Percentiles rank a stretch among this genome's conserved stretches.
Conservation (phyloP, 495 filamentous ascomycete species). For the Penicillium pulvis region DNA sequence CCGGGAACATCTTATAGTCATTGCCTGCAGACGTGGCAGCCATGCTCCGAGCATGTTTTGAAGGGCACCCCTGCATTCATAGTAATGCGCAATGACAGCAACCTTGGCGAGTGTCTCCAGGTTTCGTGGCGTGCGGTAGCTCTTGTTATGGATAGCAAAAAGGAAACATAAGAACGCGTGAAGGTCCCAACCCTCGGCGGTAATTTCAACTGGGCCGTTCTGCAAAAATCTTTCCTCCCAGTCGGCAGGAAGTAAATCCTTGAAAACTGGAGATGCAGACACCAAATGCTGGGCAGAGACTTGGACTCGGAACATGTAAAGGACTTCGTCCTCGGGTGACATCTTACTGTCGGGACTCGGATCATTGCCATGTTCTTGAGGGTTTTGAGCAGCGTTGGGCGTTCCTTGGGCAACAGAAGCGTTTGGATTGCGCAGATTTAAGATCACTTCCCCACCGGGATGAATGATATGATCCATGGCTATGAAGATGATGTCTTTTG, state of each 20-base stretch:
- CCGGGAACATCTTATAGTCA: conserved; percentile 23
- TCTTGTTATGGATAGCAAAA: conserved; percentile 53
- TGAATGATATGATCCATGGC: not conserved
- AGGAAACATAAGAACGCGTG: conserved; percentile 52
- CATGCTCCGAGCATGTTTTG: conserved; percentile 46
- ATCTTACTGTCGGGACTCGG: no score
- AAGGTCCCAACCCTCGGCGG: conserved; percentile 37
- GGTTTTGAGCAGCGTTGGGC: no score
- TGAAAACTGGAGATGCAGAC: conserved; percentile 50
- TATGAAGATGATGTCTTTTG: no score
- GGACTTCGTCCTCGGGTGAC: no score
- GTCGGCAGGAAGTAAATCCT: conserved; percentile 26
- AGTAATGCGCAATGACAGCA: conserved; percentile 52
- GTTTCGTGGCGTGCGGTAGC: conserved; percentile 36
- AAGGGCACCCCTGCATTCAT: conserved; percentile 47
- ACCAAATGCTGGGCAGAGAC: conserved; percentile 55
- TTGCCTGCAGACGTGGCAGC: conserved; percentile 29
- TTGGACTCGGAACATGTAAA: conserved; percentile 20
- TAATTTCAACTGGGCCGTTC: conserved; percentile 45
- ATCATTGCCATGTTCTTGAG: no score
- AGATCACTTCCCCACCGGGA: conserved; percentile 2
- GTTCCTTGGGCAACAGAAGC: not conserved
- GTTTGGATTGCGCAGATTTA: conserved; percentile 1
- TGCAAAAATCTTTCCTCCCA: conserved; percentile 40
- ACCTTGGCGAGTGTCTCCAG: conserved; percentile 52